These are phyloP conservation scores for Rhizopogon rudus DNA, from an alignment of 768 basidiomycete genomes.

Conservation along the genomic window DNA sequence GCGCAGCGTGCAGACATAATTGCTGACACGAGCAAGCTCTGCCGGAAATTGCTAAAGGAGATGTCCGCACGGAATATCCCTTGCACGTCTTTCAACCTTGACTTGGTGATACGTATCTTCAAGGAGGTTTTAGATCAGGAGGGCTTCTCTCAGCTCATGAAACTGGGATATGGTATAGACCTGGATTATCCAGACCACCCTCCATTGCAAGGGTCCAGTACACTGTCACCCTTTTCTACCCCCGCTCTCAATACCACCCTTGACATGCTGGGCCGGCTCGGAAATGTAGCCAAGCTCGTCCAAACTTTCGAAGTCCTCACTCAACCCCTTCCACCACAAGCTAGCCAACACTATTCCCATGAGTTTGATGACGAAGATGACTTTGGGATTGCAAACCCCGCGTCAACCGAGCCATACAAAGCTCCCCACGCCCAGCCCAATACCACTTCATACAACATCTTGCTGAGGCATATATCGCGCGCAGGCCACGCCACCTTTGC, in stretches of 20 bases:
- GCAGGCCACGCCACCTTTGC: constrained; percentile 47
- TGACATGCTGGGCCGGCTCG: constrained; percentile 59
- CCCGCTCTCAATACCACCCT: constrained; percentile 68
- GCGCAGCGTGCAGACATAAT: constrained; percentile 30
- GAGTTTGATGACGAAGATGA: constrained; percentile 67
- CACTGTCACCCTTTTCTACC: constrained; percentile 47
- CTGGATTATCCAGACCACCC: constrained; percentile 66
- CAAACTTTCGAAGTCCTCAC: constrained; percentile 78
- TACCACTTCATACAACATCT: constrained; percentile 57
- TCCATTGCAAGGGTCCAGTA: constrained; percentile 31
- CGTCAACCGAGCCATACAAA: constrained; percentile 27
- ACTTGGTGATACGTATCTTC: constrained; percentile 63
- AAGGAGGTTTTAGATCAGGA: constrained; percentile 54
- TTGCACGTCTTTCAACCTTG: constrained; percentile 57
- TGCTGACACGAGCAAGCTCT: constrained; percentile 41
- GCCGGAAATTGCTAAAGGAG: constrained; percentile 47
- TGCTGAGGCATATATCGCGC: constrained; percentile 54
- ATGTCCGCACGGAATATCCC: constrained; percentile 47
- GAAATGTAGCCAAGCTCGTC: constrained; percentile 61
- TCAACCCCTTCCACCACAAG: constrained; percentile 54
- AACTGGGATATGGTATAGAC: constrained; percentile 72
- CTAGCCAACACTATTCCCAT: constrained; percentile 37
- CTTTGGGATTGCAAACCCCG: constrained; percentile 39
- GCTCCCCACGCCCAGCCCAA: constrained; percentile 53
- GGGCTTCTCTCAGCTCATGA: constrained; percentile 56